A percentile compares a stretch with the other conserved stretches of the same genome.
phyloP scores from a whole-genome alignment of 139 green algal genomes.

The Volvox reticuliferus region DNA sequence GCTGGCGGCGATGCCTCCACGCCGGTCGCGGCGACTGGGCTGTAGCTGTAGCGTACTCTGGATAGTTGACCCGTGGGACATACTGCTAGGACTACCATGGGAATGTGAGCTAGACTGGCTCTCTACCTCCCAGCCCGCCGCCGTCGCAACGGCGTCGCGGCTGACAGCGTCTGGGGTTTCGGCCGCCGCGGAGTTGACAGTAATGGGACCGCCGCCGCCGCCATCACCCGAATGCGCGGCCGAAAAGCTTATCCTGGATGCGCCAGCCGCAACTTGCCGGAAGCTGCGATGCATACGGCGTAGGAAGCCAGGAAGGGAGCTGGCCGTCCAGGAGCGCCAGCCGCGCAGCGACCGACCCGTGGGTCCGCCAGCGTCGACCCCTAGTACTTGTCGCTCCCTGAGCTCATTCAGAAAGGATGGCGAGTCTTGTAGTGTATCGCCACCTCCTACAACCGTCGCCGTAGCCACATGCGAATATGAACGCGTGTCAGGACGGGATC shows the following conservation, averaged over 20 bases:
- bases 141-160: not conserved
- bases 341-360: not conserved
- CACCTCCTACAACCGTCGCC: no score
- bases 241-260: not conserved
- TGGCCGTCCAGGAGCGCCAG: constrained; percentile 21
- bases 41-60: not conserved
- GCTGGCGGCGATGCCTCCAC: not conserved
- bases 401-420: not conserved
- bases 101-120: constrained; percentile 8
- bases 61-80: not conserved
- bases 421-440: no score
- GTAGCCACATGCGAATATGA: no score
- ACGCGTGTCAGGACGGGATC: no score
- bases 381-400: not conserved
- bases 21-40: not conserved
- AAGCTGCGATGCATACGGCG: constrained; percentile 23
- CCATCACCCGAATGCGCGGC: not conserved
- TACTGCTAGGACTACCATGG: not conserved
- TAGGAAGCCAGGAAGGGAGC: not conserved
- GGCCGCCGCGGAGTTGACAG: not conserved
- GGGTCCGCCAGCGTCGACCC: not conserved
- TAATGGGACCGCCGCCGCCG: not conserved
- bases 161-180: not conserved
- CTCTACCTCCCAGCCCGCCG: constrained; percentile 5
- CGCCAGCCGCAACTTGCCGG: not conserved